Base-by-base conservation (phyloP, 2,329 filamentous ascomycete species). In the Botrytis fragariae region DNA sequence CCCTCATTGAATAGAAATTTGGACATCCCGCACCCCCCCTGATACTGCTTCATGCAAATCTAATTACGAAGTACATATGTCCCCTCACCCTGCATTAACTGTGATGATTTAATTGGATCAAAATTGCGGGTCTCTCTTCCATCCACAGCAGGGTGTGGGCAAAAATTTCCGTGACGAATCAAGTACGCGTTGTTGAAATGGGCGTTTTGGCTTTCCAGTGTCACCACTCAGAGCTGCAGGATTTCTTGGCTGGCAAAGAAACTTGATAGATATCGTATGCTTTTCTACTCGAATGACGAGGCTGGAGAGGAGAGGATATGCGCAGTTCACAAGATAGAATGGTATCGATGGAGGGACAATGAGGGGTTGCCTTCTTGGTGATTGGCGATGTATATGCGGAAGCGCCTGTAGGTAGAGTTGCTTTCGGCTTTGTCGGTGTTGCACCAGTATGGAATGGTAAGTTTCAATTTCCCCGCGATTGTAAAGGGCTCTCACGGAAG, bases 21-120 rank as follows among this genome's bases (percentile, higher is more conserved):
- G 39, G 35, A 25, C 29, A 2, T 29, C 35, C 45, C 48, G 29
- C 29, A 37, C 44, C 39, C 37, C 39, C 68, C 61, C n/a, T 68
- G 48, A 39, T 69, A 60, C 45, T 68, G 42, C 70, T 65, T 72
- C 37, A 67, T 72, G 70, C 37, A 71, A 63, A 57, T 51, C 29
- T n/a, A 67, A 72, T 72, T 67, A 67, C 20, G 45, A 54, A 64
- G 61, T 67, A 72, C 48, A 57, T 67, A 54, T 57, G 22, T 37
- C 7, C 60, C 14, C 64, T 68, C 48, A 57, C 48, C 35, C n/a
- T 54, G 25, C 48, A 68, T 68, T 9, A 42, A 35, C 48, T 16
- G 64, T 68, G 25, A 42, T 42, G 48, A 57, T 42, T 57, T 54
- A 7, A 72, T 59, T 72, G 70, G 70, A n/a, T 14, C 12, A 10